These are phyloP conservation scores for Paraphaeosphaeria minitans DNA, from an alignment of 2,329 filamentous ascomycete genomes.

Conservation along the genomic window DNA sequence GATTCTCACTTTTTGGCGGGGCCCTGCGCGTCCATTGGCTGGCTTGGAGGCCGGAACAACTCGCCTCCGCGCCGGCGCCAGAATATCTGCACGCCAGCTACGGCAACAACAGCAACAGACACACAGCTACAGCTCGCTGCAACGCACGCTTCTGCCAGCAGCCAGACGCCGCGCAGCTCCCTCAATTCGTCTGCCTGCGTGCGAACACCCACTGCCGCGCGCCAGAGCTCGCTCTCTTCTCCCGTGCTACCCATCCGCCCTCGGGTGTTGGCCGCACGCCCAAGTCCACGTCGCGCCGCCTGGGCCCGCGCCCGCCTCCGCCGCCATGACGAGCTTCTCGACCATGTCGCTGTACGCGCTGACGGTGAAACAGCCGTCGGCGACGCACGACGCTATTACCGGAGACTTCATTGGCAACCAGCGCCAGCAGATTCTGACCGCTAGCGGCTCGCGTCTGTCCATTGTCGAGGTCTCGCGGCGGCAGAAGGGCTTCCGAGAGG, in stretches of 20 bases:
- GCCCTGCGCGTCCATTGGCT: conserved; percentile 9
- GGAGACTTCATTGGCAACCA: conserved; percentile 96
- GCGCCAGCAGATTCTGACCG: conserved; percentile 96
- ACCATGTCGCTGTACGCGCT: conserved; percentile 99
- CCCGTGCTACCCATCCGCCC: not conserved
- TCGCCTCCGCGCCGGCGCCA: not conserved
- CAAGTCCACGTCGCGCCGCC: conserved; percentile 16
- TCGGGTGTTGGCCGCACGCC: not conserved
- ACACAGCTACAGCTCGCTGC: not conserved
- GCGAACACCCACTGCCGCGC: not conserved
- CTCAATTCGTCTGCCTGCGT: conserved; percentile 13
- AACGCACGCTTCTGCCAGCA: not conserved
- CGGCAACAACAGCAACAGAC: no score
- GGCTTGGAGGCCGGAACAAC: conserved; percentile 8
- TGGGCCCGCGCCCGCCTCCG: conserved; percentile 41
- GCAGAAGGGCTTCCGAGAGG: conserved; percentile 82
- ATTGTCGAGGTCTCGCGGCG: conserved; percentile 85
- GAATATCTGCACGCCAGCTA: conserved; percentile 14
- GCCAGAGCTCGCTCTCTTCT: not conserved
- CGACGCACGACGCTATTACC: conserved; percentile 86
- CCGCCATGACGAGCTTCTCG: conserved; percentile 91
- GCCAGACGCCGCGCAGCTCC: no score
- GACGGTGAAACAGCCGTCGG: conserved; percentile 90
- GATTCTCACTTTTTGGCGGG: conserved; percentile 14
- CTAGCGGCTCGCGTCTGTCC: conserved; percentile 85